A percentile compares a stretch with the other conserved stretches of the same genome.
These are phyloP conservation scores for Aleurites moluccanus DNA, from an alignment of 441 rosid genomes.

Conservation along the genomic window DNA sequence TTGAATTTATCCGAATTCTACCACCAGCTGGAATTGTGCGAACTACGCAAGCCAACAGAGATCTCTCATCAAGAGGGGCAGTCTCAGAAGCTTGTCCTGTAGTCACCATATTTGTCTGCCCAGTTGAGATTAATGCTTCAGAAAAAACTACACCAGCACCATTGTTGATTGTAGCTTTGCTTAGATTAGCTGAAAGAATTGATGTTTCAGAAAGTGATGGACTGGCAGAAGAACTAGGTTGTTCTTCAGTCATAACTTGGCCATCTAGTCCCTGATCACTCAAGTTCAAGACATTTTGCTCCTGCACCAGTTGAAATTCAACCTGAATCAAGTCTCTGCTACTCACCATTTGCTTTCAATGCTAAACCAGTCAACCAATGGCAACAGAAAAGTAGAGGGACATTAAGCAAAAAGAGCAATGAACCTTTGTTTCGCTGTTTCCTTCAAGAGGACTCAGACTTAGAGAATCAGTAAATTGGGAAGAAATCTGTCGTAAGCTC, in stretches of 20 bases:
- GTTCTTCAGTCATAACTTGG: slow-evolving; percentile 42
- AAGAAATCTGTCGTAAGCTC: slow-evolving; percentile 58
- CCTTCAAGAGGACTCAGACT: slow-evolving; percentile 40
- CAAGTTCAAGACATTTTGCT: slow-evolving; percentile 38
- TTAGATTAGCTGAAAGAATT: slow-evolving; percentile 31
- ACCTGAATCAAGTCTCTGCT: slow-evolving; percentile 14
- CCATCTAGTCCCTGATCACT: slow-evolving; percentile 39
- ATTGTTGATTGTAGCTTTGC: slow-evolving; percentile 34
- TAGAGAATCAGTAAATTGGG: slow-evolving; percentile 54
- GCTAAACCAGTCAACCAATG: slow-evolving; percentile 4
- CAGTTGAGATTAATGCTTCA: slow-evolving; percentile 46
- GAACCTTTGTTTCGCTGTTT: slow-evolving; percentile 49
- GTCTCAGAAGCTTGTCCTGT: slow-evolving; percentile 45
- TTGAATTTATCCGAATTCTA: slow-evolving; percentile 78
- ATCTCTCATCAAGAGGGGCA: slow-evolving; percentile 80
- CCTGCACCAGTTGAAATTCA: slow-evolving; percentile 42
- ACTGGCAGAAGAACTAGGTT: slow-evolving; percentile 39
- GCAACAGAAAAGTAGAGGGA: slow-evolving; percentile 16
- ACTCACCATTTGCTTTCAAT: slow-evolving; percentile 3
- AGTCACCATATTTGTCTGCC: slow-evolving; percentile 29
- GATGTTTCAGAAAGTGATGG: slow-evolving; percentile 40
- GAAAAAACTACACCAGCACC: slow-evolving; percentile 37
- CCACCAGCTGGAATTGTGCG: slow-evolving; percentile 98
- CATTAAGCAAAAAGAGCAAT: not conserved
- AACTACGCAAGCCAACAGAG: slow-evolving; percentile 86